Evolutionary conservation across 169 alveolate species (phyloP).

Genomic region (Plasmodium relictum): DNA sequence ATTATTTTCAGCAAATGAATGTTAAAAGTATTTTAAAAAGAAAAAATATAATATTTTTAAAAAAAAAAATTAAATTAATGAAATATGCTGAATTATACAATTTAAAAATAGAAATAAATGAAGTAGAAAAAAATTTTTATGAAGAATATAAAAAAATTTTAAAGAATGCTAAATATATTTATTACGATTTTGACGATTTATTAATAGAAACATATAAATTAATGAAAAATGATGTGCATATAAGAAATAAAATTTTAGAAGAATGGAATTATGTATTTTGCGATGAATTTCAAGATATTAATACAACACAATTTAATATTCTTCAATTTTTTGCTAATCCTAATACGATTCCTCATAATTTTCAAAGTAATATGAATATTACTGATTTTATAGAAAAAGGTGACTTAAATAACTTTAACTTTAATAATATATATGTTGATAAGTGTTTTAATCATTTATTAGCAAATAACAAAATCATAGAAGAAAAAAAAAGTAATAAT

Average conservation of each 20-base stretch:
- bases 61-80: conserved; percentile 48
- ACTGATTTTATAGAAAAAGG: not conserved
- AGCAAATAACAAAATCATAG: not conserved
- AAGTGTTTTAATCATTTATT: not conserved
- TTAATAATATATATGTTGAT: not conserved
- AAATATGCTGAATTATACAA: conserved; percentile 46
- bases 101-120: conserved; percentile 45
- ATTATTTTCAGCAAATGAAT: conserved; percentile 8
- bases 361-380: not conserved
- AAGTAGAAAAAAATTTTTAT: conserved; percentile 39
- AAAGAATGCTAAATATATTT: conserved; percentile 57
- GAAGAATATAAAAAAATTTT: conserved; percentile 69
- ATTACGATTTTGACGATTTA: conserved; percentile 81
- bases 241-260: conserved; percentile 67
- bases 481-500: not conserved
- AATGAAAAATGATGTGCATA: conserved; percentile 60
- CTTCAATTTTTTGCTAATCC: conserved; percentile 56
- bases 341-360: not conserved
- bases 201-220: conserved; percentile 75
- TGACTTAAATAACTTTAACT: not conserved
- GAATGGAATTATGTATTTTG: conserved; percentile 82
- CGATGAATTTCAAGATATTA: conserved; percentile 89
- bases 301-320: conserved; percentile 82
- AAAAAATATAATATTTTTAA: conserved; percentile 50
- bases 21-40: conserved; percentile 23